Percentiles rank a stretch among this genome's conserved stretches.
Conservation (phyloP, 2,329 filamentous ascomycete species). For the Stylonectria norvegica region DNA sequence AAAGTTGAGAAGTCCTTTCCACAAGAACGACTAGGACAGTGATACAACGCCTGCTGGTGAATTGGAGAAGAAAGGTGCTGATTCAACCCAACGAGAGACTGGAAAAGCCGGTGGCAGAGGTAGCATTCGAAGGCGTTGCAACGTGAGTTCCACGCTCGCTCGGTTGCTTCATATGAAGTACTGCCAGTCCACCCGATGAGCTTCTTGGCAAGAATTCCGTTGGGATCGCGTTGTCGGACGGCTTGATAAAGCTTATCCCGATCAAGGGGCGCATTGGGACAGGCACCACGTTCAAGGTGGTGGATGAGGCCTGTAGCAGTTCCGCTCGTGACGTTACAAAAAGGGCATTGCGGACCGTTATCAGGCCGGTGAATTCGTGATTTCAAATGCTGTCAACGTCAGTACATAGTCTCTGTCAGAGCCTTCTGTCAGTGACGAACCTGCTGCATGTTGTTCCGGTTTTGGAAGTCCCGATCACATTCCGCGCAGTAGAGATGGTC, state of each 20-base stretch:
- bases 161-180: conserved; percentile 37
- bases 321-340: conserved; percentile 45
- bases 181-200: conserved; percentile 43
- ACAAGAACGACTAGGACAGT: conserved; percentile 38
- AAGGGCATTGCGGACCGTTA: conserved; percentile 44
- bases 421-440: conserved; percentile 1
- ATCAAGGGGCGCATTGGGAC: conserved; percentile 45
- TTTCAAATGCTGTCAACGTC: conserved; percentile 47
- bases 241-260: conserved; percentile 46
- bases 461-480: conserved; percentile 33
- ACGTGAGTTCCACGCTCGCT: conserved; percentile 39
- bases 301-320: conserved; percentile 53
- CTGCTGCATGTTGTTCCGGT: conserved; percentile 16
- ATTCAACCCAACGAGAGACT: conserved; percentile 36
- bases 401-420: not conserved
- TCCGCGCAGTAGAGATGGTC: conserved; percentile 32
- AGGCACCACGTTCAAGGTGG: conserved; percentile 56
- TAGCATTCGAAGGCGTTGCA: conserved; percentile 28
- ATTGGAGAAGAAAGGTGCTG: conserved; percentile 41
- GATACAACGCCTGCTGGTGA: conserved; percentile 38
- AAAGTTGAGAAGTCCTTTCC: conserved; percentile 37
- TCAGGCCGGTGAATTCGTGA: conserved; percentile 43
- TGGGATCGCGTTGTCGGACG: conserved; percentile 44
- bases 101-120: conserved; percentile 48
- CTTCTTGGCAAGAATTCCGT: conserved; percentile 49